These are phyloP conservation scores for Epithele typhae DNA, from an alignment of 768 basidiomycete species.

Conservation along the genomic window DNA sequence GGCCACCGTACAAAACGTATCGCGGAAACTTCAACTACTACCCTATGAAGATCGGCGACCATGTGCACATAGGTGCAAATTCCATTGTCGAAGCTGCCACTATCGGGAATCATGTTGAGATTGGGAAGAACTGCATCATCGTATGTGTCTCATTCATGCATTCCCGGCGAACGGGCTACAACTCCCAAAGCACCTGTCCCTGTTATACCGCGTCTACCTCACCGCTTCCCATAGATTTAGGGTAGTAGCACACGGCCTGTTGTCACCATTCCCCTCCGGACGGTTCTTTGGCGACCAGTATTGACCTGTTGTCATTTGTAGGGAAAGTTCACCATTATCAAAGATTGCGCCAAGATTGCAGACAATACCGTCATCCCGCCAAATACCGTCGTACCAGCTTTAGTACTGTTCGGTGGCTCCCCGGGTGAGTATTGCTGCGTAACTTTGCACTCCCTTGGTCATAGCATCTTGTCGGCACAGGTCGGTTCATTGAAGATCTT, in stretches of 20 bases:
- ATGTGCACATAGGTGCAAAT: constrained; percentile 90
- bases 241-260: no score
- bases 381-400: constrained; percentile 87
- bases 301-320: constrained; percentile 27
- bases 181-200: no score
- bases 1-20: constrained; percentile 87
- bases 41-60: constrained; percentile 95
- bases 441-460: not conserved
- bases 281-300: no score
- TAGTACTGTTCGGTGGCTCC: constrained; percentile 82
- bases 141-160: constrained; percentile 40
- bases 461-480: constrained; percentile 33
- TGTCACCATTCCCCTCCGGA: no score
- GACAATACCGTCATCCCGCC: constrained; percentile 89
- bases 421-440: constrained; percentile 55
- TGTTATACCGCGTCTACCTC: no score
- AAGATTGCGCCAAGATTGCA: constrained; percentile 87
- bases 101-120: constrained; percentile 91
- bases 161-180: no score
- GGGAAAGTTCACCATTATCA: constrained; percentile 97
- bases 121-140: constrained; percentile 94
- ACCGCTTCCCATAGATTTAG: not conserved
- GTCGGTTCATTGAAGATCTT: constrained; percentile 76
- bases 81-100: constrained; percentile 91
- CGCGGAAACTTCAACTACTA: constrained; percentile 94